Evolutionary conservation across 805 yeast genomes (phyloP).

Genomic region (Ascoidea tarda): DNA sequence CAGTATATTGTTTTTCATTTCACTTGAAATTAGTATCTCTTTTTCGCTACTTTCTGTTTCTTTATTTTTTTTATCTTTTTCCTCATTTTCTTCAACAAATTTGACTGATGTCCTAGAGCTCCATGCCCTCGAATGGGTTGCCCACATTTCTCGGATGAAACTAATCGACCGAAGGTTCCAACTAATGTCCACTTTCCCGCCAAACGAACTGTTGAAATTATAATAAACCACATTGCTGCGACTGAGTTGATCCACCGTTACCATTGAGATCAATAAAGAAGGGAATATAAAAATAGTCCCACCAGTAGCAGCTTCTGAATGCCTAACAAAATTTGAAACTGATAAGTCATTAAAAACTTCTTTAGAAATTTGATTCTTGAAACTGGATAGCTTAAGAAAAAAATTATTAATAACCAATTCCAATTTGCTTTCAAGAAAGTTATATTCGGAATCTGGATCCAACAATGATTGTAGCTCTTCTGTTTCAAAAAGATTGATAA

Average conservation of each 20-base stretch:
- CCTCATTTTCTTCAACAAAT: slow-evolving; percentile 14
- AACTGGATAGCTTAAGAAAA: slow-evolving; percentile 50
- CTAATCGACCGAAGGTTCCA: slow-evolving; percentile 93
- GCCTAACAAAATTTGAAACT: slow-evolving; percentile 39
- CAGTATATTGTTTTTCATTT: slow-evolving; percentile 18
- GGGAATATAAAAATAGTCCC: slow-evolving; percentile 78
- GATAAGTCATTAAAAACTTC: slow-evolving; percentile 29
- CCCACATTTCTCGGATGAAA: slow-evolving; percentile 86
- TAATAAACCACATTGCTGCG: slow-evolving; percentile 25
- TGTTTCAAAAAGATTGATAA: slow-evolving; percentile 9
- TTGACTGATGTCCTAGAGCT: slow-evolving; percentile 38
- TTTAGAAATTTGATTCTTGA: slow-evolving; percentile 35
- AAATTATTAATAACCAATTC: slow-evolving; percentile 46
- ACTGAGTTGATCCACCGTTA: slow-evolving; percentile 45
- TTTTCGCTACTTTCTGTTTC: slow-evolving; percentile 15
- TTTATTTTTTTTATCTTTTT: slow-evolving; percentile 7
- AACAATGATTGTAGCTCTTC: slow-evolving; percentile 14
- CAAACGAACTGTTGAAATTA: slow-evolving; percentile 58
- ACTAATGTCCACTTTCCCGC: slow-evolving; percentile 78
- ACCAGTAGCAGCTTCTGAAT: slow-evolving; percentile 50
- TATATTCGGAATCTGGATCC: slow-evolving; percentile 18
- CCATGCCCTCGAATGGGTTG: slow-evolving; percentile 66
- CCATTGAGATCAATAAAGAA: slow-evolving; percentile 59
- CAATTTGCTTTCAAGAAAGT: slow-evolving; percentile 32
- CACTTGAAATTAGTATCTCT: slow-evolving; percentile 14